Base-by-base conservation (phyloP, 768 basidiomycete genomes). In the Chalciporus sphaerocephalus region DNA sequence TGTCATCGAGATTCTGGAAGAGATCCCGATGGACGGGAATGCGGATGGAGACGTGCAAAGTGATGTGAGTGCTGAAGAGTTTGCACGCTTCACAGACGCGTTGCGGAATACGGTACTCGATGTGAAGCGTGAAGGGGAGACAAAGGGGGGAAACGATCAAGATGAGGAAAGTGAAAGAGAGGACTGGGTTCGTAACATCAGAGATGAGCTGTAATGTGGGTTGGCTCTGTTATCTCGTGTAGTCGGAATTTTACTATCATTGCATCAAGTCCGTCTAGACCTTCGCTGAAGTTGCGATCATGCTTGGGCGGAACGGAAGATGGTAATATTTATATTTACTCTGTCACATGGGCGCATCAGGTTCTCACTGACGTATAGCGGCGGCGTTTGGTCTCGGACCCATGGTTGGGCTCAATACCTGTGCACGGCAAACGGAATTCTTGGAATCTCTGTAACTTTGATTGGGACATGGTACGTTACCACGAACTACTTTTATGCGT, bases 81-180 rank as follows among this genome's bases (percentile, higher is more conserved):
- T 67, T 52, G 70, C 75, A 45, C 67, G 65, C 32, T 62, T 85
- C 36, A 68, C 70, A 32, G 73, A 79, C 12, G 70, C 73, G 30
- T 59, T 87, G 34, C 75, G 75, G 20, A 75, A 71, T 20, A 79
- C 75, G 16, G 78, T 80, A 3, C 72, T 69, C 52, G 74, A 82
- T 50, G 66, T 78, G 51, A 68, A 66, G 39, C 67, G 64, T 40
- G 69, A 68, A 35, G 60, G 55, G 52, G 49, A 47, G 48, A 33
- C 61, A 56, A 40, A 53, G 46, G 20, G 23, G 33, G 55, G 54
- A 47, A 40, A 46, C 24, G 54, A 44, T 46, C 55, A 58, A 51
- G 47, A 42, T 46, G 41, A 52, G 45, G 61, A 62, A 37, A 55
- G 64, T 48, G 62, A 68, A 45, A 54, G 65, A 54, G 59, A 57